Evolutionary conservation across 768 basidiomycete species (phyloP).

Genomic region (Cystobasidium tubakii): DNA sequence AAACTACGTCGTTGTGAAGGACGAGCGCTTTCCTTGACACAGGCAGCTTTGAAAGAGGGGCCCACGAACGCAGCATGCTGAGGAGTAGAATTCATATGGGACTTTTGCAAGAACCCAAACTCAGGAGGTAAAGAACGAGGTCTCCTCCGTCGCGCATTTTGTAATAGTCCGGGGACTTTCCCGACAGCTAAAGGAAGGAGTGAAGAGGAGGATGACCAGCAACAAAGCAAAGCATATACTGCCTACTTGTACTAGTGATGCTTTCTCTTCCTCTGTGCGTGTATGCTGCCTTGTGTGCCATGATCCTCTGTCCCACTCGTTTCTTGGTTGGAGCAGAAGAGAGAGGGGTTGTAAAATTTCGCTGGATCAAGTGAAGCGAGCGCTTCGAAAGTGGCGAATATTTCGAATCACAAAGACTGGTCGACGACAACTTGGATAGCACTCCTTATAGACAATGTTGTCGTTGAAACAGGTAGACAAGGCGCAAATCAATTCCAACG

Average conservation of each 20-base stretch:
- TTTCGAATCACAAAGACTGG: too few species aligned
- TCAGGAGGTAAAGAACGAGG: background rate
- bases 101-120: background rate
- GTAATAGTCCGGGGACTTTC: slow-evolving; percentile 28
- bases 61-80: background rate
- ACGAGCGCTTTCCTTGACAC: slow-evolving; percentile 30
- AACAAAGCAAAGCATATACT: background rate
- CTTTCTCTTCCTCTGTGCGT: background rate
- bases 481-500: too few species aligned
- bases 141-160: slow-evolving; percentile 15
- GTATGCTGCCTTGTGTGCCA: slow-evolving; percentile 26
- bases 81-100: background rate
- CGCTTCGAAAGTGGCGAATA: too few species aligned
- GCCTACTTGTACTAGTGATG: background rate
- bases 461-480: too few species aligned
- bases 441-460: too few species aligned
- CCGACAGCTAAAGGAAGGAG: slow-evolving; percentile 24
- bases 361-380: too few species aligned
- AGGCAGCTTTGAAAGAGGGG: background rate
- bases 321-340: slow-evolving; percentile 6
- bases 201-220: slow-evolving; percentile 24
- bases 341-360: background rate
- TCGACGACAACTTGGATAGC: too few species aligned
- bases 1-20: slow-evolving; percentile 9
- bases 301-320: slow-evolving; percentile 30